phyloP scores from a whole-genome alignment of 108 stramenopile species.

The Chaetoceros muelleri region DNA sequence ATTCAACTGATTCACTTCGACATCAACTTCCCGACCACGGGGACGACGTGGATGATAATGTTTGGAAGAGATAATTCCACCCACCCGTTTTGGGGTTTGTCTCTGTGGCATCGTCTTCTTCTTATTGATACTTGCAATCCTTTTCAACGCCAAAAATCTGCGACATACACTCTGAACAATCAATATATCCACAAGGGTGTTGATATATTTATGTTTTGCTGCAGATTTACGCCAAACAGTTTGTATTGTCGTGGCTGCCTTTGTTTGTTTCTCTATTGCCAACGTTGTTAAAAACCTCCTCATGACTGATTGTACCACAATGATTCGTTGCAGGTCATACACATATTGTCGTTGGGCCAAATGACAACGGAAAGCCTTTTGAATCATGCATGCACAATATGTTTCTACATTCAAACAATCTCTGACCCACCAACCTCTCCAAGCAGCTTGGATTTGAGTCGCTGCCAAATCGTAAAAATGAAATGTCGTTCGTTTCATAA shows the following conservation, averaged over 20 bases:
- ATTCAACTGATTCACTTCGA: too few species aligned
- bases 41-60: too few species aligned
- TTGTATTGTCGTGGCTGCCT: constrained; percentile 43
- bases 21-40: too few species aligned
- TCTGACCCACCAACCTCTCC: constrained; percentile 77
- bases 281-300: constrained; percentile 31
- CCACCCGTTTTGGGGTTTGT: too few species aligned
- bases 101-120: too few species aligned
- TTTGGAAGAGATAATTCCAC: too few species aligned
- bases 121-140: too few species aligned
- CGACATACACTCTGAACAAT: constrained; percentile 57
- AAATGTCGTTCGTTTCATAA: constrained; percentile 2
- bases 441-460: constrained; percentile 52
- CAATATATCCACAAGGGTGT: constrained; percentile 49
- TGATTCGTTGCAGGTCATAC: constrained; percentile 34
- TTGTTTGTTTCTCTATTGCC: constrained; percentile 10
- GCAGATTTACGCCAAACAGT: constrained; percentile 34
- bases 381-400: constrained; percentile 60
- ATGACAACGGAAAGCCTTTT: constrained; percentile 33
- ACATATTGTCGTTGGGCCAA: constrained; percentile 22
- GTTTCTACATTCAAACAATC: constrained; percentile 57
- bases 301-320: constrained; percentile 37
- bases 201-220: constrained; percentile 33
- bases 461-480: constrained; percentile 46
- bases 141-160: constrained; percentile 19